A percentile compares a stretch with the other conserved stretches of the same genome.
Evolutionary conservation across 768 basidiomycete genomes (phyloP).

Genomic region (Leccinum pellstonianum): DNA sequence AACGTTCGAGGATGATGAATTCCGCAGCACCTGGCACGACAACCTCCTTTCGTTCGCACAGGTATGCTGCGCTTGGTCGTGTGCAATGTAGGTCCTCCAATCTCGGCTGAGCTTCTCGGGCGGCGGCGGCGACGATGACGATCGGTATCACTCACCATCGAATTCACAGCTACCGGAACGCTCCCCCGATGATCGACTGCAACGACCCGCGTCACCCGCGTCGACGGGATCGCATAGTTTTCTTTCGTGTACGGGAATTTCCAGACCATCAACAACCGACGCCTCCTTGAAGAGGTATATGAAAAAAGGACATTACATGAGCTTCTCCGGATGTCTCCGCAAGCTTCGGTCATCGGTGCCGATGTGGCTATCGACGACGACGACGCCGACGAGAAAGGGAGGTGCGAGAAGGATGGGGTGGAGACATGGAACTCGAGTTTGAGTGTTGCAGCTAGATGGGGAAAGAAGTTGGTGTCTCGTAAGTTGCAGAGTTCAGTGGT

Average conservation of each 20-base stretch:
- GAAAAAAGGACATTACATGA: too few species aligned
- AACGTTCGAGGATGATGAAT: slow-evolving; percentile 20
- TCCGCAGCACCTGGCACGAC: slow-evolving; percentile 17
- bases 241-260: slow-evolving; percentile 67
- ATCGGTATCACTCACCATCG: slow-evolving; percentile 37
- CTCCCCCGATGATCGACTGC: slow-evolving; percentile 86
- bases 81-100: slow-evolving; percentile 23
- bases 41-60: slow-evolving; percentile 28
- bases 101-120: slow-evolving; percentile 19
- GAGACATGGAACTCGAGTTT: too few species aligned
- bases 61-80: slow-evolving; percentile 24
- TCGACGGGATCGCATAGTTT: slow-evolving; percentile 92
- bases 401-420: too few species aligned
- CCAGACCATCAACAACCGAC: too few species aligned
- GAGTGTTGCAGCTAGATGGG: too few species aligned
- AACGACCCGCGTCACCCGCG: slow-evolving; percentile 79
- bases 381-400: too few species aligned
- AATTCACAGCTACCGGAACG: slow-evolving; percentile 81
- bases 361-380: too few species aligned
- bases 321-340: too few species aligned
- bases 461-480: too few species aligned
- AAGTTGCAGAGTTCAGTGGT: too few species aligned
- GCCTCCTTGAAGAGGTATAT: too few species aligned
- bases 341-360: too few species aligned
- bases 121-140: background rate